phyloP scores from a whole-genome alignment of 192 early-diverging fungal species.

The Entomortierella parvispora region DNA sequence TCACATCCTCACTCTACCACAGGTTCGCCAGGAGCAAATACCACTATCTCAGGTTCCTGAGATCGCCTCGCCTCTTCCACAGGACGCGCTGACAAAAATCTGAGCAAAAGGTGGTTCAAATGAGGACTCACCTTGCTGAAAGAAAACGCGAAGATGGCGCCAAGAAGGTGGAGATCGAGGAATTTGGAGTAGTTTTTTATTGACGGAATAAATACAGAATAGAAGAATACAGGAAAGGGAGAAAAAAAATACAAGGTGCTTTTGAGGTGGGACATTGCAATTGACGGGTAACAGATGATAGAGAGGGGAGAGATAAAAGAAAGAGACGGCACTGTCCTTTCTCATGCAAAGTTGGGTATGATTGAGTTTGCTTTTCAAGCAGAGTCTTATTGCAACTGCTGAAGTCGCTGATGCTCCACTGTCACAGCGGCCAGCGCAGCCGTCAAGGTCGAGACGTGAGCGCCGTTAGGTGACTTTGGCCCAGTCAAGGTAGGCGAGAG shows the following conservation, averaged over 20 bases:
- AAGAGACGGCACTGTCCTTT: neutral
- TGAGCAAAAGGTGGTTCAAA: no score
- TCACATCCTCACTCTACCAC: no score
- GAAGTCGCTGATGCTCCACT: constrained; percentile 29
- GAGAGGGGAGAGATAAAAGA: neutral
- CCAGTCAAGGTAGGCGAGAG: constrained; percentile 31
- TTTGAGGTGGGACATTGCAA: constrained; percentile 1
- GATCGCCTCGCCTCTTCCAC: no score
- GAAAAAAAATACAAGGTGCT: neutral
- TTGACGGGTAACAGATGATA: no score
- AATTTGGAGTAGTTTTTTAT: neutral
- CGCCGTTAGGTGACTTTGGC: constrained; percentile 23
- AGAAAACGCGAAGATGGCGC: neutral
- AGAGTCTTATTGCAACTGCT: constrained; percentile 9
- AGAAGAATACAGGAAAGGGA: constrained; percentile 4
- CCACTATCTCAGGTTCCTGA: no score
- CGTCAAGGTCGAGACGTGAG: constrained; percentile 43
- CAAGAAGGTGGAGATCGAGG: neutral
- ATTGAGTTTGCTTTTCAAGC: neutral
- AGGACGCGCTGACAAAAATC: no score
- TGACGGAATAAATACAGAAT: neutral
- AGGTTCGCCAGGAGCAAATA: no score
- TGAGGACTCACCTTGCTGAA: no score
- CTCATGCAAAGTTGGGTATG: neutral
- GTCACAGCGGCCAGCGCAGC: constrained; percentile 46